Evolutionary conservation across 2,329 filamentous ascomycete genomes (phyloP).

Genomic region (Verticillium nubilum): DNA sequence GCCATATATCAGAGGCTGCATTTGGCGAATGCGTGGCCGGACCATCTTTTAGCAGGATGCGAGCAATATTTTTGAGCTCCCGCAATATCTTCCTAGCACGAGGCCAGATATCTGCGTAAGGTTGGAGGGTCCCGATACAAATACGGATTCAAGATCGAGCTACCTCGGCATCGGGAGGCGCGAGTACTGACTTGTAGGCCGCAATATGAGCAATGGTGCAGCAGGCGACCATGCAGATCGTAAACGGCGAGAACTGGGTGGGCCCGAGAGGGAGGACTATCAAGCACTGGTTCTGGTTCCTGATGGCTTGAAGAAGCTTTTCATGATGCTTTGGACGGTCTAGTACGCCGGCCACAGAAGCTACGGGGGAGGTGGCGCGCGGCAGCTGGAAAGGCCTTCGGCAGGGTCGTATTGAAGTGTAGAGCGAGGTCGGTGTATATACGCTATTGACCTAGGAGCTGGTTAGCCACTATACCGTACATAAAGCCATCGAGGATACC

Average conservation of each 20-base stretch:
- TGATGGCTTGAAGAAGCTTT: conserved; percentile 19
- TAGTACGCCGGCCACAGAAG: neutral
- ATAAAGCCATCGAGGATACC: conserved; percentile 6
- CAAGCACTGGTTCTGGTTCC: neutral
- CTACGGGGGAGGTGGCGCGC: conserved; percentile 14
- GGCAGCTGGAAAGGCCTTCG: conserved; percentile 32
- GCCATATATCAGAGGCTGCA: no score
- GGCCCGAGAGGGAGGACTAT: conserved; percentile 23
- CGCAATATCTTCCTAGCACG: neutral
- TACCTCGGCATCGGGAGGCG: neutral
- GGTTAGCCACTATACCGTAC: neutral
- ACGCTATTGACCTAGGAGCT: neutral
- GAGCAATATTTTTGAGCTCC: neutral
- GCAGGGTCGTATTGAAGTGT: conserved; percentile 29
- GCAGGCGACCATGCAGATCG: conserved; percentile 29
- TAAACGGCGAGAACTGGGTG: conserved; percentile 32
- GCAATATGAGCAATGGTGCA: conserved; percentile 1
- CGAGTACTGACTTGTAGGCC: conserved; percentile 1
- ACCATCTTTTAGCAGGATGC: no score
- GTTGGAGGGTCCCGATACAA: neutral
- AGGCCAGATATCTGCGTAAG: neutral
- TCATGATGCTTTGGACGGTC: conserved; percentile 4
- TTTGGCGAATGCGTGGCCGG: no score
- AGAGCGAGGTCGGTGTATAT: conserved; percentile 33
- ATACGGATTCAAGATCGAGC: neutral